Conservation (phyloP, 495 filamentous ascomycete species). For the Lepraria neglecta region DNA sequence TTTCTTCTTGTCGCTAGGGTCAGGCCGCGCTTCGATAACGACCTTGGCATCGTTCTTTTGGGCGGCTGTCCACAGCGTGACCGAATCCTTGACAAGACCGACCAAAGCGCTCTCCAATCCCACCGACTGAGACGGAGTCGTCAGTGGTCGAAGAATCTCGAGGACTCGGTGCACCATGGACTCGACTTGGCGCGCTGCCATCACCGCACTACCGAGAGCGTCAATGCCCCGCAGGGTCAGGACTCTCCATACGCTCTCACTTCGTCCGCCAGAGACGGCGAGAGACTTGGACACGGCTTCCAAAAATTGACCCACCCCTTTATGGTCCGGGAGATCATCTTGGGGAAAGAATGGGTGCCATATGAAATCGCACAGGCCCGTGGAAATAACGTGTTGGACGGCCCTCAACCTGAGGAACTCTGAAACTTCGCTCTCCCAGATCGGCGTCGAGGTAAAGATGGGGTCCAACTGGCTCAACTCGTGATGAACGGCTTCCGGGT, state of each 20-base stretch:
- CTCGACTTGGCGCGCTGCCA: constrained; percentile 10
- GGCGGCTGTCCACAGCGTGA: constrained; percentile 17
- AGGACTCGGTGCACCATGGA: constrained; percentile 15
- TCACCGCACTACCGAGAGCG: background rate
- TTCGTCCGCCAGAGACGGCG: constrained; percentile 13
- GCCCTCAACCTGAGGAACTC: constrained; percentile 18
- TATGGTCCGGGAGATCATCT: constrained; percentile 4
- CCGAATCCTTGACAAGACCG: constrained; percentile 13
- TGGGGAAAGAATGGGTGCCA: constrained; percentile 20
- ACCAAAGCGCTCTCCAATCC: constrained; percentile 12
- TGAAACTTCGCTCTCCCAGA: constrained; percentile 17
- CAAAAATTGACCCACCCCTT: constrained; percentile 16
- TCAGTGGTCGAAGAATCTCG: constrained; percentile 13
- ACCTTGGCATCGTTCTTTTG: constrained; percentile 21
- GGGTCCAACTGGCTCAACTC: constrained; percentile 19
- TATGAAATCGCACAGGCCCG: constrained; percentile 18
- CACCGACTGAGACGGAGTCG: constrained; percentile 8
- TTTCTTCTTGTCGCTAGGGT: constrained; percentile 14
- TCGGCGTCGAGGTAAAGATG: constrained; percentile 14
- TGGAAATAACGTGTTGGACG: constrained; percentile 19
- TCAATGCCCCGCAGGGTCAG: constrained; percentile 21
- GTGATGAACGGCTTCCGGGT: constrained; percentile 14
- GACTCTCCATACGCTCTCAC: constrained; percentile 23
- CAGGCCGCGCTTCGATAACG: constrained; percentile 11
- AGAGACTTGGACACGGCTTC: constrained; percentile 20